Percentiles rank a stretch among this genome's conserved stretches.
These are phyloP conservation scores for Mycena filopes DNA, from an alignment of 768 basidiomycete species.

Conservation along the genomic window DNA sequence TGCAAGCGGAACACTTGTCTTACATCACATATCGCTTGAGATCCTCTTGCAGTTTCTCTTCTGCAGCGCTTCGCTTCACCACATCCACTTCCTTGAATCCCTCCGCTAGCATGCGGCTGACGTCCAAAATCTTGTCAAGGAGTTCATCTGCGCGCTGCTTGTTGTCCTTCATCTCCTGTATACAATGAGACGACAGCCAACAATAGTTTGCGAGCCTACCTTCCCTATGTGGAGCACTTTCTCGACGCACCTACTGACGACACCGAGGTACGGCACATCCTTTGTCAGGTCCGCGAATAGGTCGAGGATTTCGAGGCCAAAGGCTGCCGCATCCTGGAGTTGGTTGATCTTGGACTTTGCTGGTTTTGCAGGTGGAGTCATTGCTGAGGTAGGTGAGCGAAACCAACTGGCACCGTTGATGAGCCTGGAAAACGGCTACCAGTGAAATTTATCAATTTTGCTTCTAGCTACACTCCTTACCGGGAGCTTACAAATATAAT, in stretches of 20 bases:
- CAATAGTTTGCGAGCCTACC: neutral
- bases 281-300: neutral
- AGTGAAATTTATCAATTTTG: too few species aligned
- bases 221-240: neutral
- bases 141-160: constrained; percentile 1
- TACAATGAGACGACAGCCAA: neutral
- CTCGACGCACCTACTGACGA: neutral
- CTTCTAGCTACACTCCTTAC: too few species aligned
- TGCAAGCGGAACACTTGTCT: neutral
- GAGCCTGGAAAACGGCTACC: too few species aligned
- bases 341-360: neutral
- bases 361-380: neutral
- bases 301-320: neutral
- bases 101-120: neutral
- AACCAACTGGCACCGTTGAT: too few species aligned
- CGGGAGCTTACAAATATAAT: too few species aligned
- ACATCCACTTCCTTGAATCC: neutral
- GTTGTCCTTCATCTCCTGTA: neutral
- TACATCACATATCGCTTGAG: constrained; percentile 5
- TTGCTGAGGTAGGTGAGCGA: too few species aligned
- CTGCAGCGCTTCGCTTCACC: neutral
- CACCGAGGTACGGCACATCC: neutral
- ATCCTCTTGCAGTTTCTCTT: neutral
- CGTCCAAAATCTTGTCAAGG: neutral
- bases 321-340: too few species aligned